Conservation (phyloP, 2,329 filamentous ascomycete species). For the Aurifilum marmelostoma region DNA sequence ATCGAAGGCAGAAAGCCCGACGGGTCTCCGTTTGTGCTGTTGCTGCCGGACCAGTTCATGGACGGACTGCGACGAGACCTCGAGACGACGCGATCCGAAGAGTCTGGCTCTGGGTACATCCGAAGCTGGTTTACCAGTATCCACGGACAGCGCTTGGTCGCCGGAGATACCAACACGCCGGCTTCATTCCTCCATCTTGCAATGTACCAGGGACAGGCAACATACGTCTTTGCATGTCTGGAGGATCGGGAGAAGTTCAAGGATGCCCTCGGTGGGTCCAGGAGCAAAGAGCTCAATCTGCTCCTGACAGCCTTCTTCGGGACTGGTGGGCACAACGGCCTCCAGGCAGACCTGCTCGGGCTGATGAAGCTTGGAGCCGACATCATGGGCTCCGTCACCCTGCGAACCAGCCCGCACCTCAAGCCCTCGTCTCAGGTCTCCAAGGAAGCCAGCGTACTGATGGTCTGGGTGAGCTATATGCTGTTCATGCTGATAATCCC, state of each 20-base stretch:
- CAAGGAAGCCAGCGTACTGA: neutral
- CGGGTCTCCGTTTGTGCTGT: neutral
- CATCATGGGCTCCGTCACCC: neutral
- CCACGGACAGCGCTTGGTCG: neutral
- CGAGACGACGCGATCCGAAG: neutral
- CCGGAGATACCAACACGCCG: neutral
- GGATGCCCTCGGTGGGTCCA: neutral
- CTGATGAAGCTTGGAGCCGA: neutral
- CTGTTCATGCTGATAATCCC: neutral
- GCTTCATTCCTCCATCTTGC: slow-evolving; percentile 4
- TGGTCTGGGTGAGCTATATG: neutral
- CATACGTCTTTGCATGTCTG: slow-evolving; percentile 3
- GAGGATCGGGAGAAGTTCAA: neutral
- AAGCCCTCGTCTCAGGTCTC: neutral
- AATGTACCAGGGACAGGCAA: neutral
- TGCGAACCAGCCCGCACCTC: neutral
- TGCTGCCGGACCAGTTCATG: neutral
- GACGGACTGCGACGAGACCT: neutral
- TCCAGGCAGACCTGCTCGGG: neutral
- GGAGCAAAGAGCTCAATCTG: neutral
- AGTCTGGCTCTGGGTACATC: neutral
- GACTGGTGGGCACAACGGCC: neutral
- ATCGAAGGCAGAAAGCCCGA: neutral
- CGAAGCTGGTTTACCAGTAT: neutral
- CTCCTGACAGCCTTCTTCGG: slow-evolving; percentile 8